These are phyloP conservation scores for Cadophora malorum DNA, from an alignment of 2,329 filamentous ascomycete genomes.

Conservation along the genomic window DNA sequence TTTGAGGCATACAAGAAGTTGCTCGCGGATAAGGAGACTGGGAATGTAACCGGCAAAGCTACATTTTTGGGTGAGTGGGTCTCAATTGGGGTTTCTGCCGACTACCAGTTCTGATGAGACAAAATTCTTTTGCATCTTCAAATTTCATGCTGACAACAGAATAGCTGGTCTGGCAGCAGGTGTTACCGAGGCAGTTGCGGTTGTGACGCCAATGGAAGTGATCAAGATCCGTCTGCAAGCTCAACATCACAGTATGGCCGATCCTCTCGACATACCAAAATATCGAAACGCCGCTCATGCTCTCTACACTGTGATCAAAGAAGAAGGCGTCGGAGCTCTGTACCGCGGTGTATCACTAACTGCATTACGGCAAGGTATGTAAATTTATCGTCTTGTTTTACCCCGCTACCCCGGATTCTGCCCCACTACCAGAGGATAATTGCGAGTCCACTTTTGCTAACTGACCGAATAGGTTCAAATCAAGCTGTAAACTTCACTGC, in stretches of 20 bases:
- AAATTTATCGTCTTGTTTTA: background rate
- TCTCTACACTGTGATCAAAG: conserved; percentile 85
- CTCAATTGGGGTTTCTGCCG: background rate
- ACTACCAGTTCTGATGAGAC: background rate
- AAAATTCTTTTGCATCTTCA: background rate
- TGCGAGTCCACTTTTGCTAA: background rate
- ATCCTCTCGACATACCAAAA: conserved; percentile 94
- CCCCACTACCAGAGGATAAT: background rate
- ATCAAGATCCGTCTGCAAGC: conserved; percentile 98
- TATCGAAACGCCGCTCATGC: conserved; percentile 91
- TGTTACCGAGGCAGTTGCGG: conserved; percentile 93
- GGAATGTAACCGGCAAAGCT: conserved; percentile 69
- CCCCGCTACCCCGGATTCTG: conserved; percentile 15
- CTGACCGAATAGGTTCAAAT: conserved; percentile 59
- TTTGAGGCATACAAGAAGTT: conserved; percentile 95
- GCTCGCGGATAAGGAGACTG: conserved; percentile 72
- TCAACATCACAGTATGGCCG: conserved; percentile 97
- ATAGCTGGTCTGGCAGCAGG: conserved; percentile 87
- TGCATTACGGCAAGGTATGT: conserved; percentile 83
- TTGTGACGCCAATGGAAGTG: conserved; percentile 99
- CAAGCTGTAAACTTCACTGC: conserved; percentile 99
- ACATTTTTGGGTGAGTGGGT: conserved; percentile 70
- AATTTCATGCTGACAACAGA: conserved; percentile 24
- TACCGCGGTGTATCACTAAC: conserved; percentile 95
- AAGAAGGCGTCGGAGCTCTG: conserved; percentile 86